Conservation (phyloP, 2,329 filamentous ascomycete genomes). For the Lachnellula subtilissima region DNA sequence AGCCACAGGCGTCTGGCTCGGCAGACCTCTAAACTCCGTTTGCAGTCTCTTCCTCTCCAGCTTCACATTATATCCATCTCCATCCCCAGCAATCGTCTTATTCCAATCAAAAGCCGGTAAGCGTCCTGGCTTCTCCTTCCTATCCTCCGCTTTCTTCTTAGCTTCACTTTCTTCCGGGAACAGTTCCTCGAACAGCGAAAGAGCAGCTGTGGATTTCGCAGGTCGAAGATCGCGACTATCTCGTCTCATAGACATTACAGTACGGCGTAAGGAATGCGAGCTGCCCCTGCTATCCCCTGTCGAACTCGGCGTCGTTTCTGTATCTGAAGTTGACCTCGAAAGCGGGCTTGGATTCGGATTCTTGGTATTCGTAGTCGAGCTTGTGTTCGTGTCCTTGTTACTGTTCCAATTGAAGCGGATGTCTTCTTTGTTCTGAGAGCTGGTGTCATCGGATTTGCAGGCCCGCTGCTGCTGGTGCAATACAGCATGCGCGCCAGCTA, state of each 20-base stretch:
- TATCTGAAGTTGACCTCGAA: not conserved
- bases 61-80: not conserved
- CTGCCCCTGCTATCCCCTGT: no score
- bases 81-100: not conserved
- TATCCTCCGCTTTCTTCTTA: slow-evolving; percentile 8
- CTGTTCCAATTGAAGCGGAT: not conserved
- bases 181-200: slow-evolving; percentile 43
- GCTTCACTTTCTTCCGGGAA: slow-evolving; percentile 48
- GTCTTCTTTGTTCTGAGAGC: not conserved
- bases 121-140: slow-evolving; percentile 23
- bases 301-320: no score
- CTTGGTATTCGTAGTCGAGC: not conserved
- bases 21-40: not conserved
- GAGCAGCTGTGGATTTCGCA: no score
- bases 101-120: slow-evolving; percentile 28
- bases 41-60: not conserved
- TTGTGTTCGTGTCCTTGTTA: no score
- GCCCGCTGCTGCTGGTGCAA: slow-evolving; percentile 14
- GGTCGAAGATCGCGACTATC: not conserved
- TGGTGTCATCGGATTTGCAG: slow-evolving; percentile 8
- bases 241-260: no score
- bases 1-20: not conserved
- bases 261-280: no score
- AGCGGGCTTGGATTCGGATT: not conserved
- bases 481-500: slow-evolving; percentile 7